Evolutionary conservation across 495 filamentous ascomycete genomes (phyloP), one percentile per base, ranked within the genome.

Genomic region (Apodospora peruviana): DNA sequence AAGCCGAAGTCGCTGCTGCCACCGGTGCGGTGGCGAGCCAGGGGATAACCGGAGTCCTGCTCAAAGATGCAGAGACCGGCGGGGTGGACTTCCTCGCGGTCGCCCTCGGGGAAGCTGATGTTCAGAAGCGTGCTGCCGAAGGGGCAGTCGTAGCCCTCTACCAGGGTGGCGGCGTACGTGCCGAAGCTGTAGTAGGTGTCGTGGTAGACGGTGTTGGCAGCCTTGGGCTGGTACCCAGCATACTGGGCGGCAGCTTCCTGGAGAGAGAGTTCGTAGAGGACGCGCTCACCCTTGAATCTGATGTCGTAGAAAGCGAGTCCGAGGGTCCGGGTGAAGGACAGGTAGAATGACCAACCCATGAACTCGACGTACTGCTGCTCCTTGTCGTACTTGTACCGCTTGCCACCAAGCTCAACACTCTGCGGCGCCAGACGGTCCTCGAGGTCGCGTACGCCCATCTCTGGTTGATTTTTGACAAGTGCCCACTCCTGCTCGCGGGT

Each of bases 321-420:
- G 0, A 71, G 61, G 27, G 70, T 70, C 36, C 65, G 62, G 14
- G 68, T 66, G 49, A 71, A 74, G 5, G 66, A 57, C 16, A 77
- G 61, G 52, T 74, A 81, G 61, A 82, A 81, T 2, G 64, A 61
- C 57, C 77, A 81, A 21, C 73, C 78, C 65, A 81, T 71, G 70
- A 71, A 81, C 45, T 72, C 58, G 36, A 80, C 70, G 47, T 77
- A 80, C 21, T 74, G 63, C 46, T 77, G 56, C 36, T 78, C 56
- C 25, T 42, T 23, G 57, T 80, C 70, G 5, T 78, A 42, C 41
- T 59, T 55, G 55, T 67, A 75, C 16, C 79, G 53, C 52, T 72
- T 69, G 18, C 65, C 63, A 4, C 61, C 65, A 3, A 69, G 27
- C 46, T 68, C 64, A 20, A 72, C 41, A 17, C 47, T 69, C 37